Evolutionary conservation across 139 green algal genomes (phyloP).

Genomic region (Chlamydomonas applanata): DNA sequence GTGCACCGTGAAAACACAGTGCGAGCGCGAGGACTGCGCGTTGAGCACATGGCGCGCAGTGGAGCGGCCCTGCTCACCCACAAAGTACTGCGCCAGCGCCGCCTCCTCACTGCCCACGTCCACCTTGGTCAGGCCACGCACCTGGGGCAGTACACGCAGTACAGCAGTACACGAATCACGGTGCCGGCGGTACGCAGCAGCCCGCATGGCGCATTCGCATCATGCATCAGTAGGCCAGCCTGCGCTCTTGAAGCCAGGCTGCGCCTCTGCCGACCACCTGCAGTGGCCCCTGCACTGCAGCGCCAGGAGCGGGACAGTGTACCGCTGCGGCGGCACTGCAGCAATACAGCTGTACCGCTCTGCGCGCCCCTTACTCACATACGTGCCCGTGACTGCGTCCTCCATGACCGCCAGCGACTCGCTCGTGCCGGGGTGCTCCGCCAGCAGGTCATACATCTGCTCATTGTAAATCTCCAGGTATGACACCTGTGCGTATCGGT

Average conservation of each 20-base stretch:
- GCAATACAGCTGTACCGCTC: too few species aligned
- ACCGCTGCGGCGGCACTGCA: too few species aligned
- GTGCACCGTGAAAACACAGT: constrained; percentile 77
- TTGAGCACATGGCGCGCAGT: constrained; percentile 69
- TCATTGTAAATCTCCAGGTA: constrained; percentile 93
- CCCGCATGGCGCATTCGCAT: not conserved
- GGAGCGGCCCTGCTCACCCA: constrained; percentile 58
- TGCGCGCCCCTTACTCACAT: too few species aligned
- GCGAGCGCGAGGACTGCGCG: constrained; percentile 49
- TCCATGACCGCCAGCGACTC: constrained; percentile 58
- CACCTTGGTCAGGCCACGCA: constrained; percentile 60
- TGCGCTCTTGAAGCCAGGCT: too few species aligned
- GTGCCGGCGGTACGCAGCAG: too few species aligned
- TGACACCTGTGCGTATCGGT: constrained; percentile 51
- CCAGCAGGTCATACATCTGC: constrained; percentile 67
- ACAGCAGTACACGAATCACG: too few species aligned
- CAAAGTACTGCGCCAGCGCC: constrained; percentile 70
- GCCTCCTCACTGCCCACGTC: constrained; percentile 65
- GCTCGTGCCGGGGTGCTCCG: constrained; percentile 44
- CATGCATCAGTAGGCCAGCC: not conserved
- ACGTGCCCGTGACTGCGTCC: constrained; percentile 37
- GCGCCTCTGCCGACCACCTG: too few species aligned
- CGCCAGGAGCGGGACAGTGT: too few species aligned
- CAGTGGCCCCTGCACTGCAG: too few species aligned
- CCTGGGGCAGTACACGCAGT: constrained; percentile 16